Evolutionary conservation across 1,139 yeast genomes (phyloP), one percentile per base, ranked within the genome.

Genomic region (Suhomyces yuchorum): DNA sequence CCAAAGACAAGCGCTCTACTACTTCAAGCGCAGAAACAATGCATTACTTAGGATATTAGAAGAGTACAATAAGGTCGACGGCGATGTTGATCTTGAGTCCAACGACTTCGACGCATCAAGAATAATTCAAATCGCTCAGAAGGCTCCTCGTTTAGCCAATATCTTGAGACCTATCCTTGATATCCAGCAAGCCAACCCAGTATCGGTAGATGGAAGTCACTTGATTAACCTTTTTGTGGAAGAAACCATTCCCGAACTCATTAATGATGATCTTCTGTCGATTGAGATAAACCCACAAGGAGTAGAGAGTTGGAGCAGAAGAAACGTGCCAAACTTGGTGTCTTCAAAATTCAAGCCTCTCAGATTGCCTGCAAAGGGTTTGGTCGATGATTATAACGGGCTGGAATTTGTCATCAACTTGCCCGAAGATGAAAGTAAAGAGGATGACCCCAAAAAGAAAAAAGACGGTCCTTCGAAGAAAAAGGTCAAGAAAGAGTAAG

Each of bases 241-340:
- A 11, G 80, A 75, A 48, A 52, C 65, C 24, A 58, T 74, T 1
- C 71, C 78, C 1, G 80, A 74, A 15, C 56, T 73, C 38, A 58
- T 66, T n/a, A 60, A 66, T 40, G 79, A 75, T 50, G 80, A 75
- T 49, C 54, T 71, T 22, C 63, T 64, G 32, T 54, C 59, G 8
- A 51, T 70, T 1, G 75, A 73, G 51, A 53, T 61, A 22, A 75
- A 75, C 44, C 80, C 80, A 0, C 77, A 72, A 54, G 68, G 63
- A 40, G 56, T 65, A 3, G 76, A 71, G 34, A 57, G 65, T 51
- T 75, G 80, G 80, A 56, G 68, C 30, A 57, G 75, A 38, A 60
- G 78, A 42, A 69, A 73, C 50, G 62, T 63, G 46, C 68, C 74
- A 2, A 65, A 66, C 46, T 60, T 75, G 51, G 70, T 72, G 5